Evolutionary conservation across 106 monocot species (phyloP), one percentile per base, ranked within the genome.

Genomic region (Platanthera guangdongensis): DNA sequence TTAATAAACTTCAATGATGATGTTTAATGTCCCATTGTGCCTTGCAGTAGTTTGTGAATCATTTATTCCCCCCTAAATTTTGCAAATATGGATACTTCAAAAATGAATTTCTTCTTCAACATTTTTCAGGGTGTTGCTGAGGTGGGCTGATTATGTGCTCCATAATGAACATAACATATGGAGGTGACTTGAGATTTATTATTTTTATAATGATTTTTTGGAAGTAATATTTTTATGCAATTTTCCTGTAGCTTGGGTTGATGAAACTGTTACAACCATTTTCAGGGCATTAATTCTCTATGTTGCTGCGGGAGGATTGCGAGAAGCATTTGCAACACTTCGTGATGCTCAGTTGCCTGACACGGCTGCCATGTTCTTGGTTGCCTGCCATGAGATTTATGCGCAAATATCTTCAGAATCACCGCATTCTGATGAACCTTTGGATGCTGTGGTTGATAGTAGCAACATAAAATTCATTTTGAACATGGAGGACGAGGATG

Each of bases 321-420:
- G 85, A 8, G 99, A 94, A 77, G 99, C 92, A 72, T 78, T 99
- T 50, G 81, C 88, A 51, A 88, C 94, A 30, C 92, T 99, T 60
- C 89, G 92, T 59, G 85, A 92, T 51, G 84, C 87, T 6, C 83
- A 88, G 63, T 88, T 88, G n/a, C 92, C 89, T 48, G 99, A 99
- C 51, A 76, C 92, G 7, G 99, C 99, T 30, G 99, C 99, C 22
- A 90, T 99, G 89, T 99, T 99, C 69, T 82, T 99, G 78, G 89
- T 99, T 80, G 99, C 99, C 52, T 94, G 99, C 78, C 99, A 99
- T 77, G 99, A 99, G 70, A 91, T 94, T 48, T 81, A 89, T 68
- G 71, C 76, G 59, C 68, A 90, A 70, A 81, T 88, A 22, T 12
- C 74, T 45, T n/a, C 75, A 1, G 67, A 73, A 51, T 76, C 81